Conservation (phyloP, 1,284 basidiomycete genomes). For the Rhodotorula mucilaginosa region DNA sequence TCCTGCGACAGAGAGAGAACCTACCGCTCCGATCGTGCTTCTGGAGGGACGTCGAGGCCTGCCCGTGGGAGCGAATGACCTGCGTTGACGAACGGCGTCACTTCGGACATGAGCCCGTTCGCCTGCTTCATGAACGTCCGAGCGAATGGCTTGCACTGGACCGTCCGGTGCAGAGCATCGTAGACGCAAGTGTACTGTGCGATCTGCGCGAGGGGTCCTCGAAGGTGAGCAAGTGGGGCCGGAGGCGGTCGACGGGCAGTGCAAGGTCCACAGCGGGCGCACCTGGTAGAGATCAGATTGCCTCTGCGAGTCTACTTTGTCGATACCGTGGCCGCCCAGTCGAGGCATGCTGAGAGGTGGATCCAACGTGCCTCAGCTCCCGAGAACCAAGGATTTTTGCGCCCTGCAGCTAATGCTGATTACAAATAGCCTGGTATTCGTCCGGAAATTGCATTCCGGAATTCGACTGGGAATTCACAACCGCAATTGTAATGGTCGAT, state of each 20-base stretch:
- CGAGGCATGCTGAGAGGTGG: not conserved
- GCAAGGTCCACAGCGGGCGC: not conserved
- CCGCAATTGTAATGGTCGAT: no score
- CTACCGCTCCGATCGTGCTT: not conserved
- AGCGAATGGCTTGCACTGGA: slow-evolving; percentile 32
- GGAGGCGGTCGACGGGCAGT: not conserved
- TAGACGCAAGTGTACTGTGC: slow-evolving; percentile 31
- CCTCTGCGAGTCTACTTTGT: no score
- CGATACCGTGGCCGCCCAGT: no score
- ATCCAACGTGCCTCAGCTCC: no score
- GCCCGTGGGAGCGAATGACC: slow-evolving; percentile 5
- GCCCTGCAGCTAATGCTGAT: no score
- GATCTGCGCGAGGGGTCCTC: slow-evolving; percentile 8
- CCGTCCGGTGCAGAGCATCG: slow-evolving; percentile 9
- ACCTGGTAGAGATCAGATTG: slow-evolving; percentile 17
- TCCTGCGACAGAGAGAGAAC: not conserved
- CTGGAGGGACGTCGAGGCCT: not conserved
- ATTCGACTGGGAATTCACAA: no score
- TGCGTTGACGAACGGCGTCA: slow-evolving; percentile 25
- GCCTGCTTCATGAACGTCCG: slow-evolving; percentile 28
- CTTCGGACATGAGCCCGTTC: slow-evolving; percentile 11
- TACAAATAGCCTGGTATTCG: no score
- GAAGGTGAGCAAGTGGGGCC: not conserved
- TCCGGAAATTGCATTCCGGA: no score
- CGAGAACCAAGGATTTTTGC: no score